phyloP scores from a whole-genome alignment of 129 eudicot species.

The Rutidosis leptorrhynchoides region DNA sequence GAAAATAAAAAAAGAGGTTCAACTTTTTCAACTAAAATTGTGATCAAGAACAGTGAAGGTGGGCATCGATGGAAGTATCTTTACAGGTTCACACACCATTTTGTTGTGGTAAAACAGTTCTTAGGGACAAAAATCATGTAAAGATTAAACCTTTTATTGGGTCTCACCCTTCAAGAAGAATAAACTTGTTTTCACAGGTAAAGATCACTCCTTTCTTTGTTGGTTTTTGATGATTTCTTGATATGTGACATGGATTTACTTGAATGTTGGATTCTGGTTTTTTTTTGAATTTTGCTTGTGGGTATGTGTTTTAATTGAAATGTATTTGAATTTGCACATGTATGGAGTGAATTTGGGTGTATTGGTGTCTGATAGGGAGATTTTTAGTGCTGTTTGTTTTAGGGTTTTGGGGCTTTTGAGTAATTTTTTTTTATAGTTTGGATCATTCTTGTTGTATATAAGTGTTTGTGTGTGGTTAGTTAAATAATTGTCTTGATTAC shows the following conservation, averaged over 20 bases:
- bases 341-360: slow-evolving; percentile 12
- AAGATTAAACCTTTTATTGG: slow-evolving; percentile 59
- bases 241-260: slow-evolving; percentile 1
- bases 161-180: slow-evolving; percentile 35
- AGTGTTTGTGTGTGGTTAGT: too few species aligned
- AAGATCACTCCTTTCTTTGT: neutral
- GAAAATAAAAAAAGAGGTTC: slow-evolving; percentile 17
- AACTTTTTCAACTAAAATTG: slow-evolving; percentile 1
- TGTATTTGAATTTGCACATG: slow-evolving; percentile 17
- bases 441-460: slow-evolving; percentile 17
- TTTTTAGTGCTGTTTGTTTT: slow-evolving; percentile 14
- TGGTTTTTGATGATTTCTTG: neutral
- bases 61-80: slow-evolving; percentile 53
- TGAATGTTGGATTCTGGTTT: neutral
- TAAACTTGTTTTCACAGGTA: slow-evolving; percentile 50
- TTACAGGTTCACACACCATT: slow-evolving; percentile 47
- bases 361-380: too few species aligned
- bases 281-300: neutral
- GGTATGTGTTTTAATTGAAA: slow-evolving; percentile 17
- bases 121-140: slow-evolving; percentile 32
- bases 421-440: neutral
- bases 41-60: slow-evolving; percentile 27
- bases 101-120: slow-evolving; percentile 35
- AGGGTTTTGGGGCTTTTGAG: slow-evolving; percentile 24
- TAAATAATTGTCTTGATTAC: too few species aligned